These are phyloP conservation scores for Lyophyllum semitale DNA, from an alignment of 768 basidiomycete species.

Conservation along the genomic window DNA sequence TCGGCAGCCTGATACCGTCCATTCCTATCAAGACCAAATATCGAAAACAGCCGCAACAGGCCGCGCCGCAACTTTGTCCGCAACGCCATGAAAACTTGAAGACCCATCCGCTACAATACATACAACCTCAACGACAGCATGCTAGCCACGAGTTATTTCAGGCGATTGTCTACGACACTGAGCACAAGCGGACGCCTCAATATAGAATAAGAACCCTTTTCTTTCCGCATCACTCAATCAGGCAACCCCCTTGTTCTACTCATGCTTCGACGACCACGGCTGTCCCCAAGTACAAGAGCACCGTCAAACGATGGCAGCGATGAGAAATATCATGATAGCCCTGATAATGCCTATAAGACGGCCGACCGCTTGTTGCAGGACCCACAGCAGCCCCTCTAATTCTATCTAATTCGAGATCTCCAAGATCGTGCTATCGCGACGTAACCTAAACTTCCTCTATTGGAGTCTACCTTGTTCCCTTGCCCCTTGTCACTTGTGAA, in stretches of 20 bases:
- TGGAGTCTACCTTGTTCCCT: constrained; percentile 13
- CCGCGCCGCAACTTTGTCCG: too few species aligned
- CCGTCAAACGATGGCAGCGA: background rate
- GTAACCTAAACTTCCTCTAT: constrained; percentile 13
- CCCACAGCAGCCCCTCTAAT: background rate
- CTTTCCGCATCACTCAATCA: background rate
- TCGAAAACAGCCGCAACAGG: too few species aligned
- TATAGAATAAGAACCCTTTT: constrained; percentile 11
- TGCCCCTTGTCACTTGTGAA: constrained; percentile 1
- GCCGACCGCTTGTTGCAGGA: background rate
- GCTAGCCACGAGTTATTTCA: background rate
- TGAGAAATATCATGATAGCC: background rate
- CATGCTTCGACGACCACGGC: background rate
- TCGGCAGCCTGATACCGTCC: constrained; percentile 5
- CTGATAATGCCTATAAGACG: background rate
- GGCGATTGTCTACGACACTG: background rate
- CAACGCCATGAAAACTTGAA: too few species aligned
- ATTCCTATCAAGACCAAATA: constrained; percentile 8
- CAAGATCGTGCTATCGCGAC: background rate
- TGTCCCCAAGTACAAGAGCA: constrained; percentile 11
- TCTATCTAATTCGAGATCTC: background rate
- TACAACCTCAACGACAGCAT: too few species aligned
- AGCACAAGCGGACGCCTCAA: constrained; percentile 13
- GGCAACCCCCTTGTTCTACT: constrained; percentile 6
- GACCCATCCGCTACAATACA: too few species aligned